A percentile compares a stretch with the other conserved stretches of the same genome.
Evolutionary conservation across 129 eudicot genomes (phyloP).

Genomic region (Tagetes patula): DNA sequence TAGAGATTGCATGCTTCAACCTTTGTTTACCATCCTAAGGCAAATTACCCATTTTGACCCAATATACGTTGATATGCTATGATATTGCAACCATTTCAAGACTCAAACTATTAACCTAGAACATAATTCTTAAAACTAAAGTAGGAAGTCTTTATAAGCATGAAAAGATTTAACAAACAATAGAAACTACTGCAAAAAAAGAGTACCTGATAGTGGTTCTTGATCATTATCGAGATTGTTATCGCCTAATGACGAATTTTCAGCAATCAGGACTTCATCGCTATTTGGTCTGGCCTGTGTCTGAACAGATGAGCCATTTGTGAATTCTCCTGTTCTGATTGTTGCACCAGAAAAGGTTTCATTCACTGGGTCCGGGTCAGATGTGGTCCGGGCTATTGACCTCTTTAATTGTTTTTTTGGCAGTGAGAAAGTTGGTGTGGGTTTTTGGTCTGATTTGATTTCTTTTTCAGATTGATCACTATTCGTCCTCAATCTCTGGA

Average conservation of each 20-base stretch:
- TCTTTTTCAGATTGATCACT: constrained; percentile 58
- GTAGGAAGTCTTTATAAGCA: not conserved
- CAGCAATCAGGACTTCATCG: constrained; percentile 51
- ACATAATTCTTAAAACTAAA: not conserved
- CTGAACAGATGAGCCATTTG: constrained; percentile 39
- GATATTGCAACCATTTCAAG: not conserved
- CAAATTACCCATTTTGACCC: constrained; percentile 1
- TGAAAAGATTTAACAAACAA: not conserved
- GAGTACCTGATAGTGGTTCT: constrained; percentile 64
- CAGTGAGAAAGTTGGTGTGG: constrained; percentile 35
- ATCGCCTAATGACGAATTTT: constrained; percentile 44
- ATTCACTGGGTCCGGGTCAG: constrained; percentile 72
- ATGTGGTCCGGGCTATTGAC: constrained; percentile 38
- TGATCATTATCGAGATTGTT: constrained; percentile 60
- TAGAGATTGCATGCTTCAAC: not conserved
- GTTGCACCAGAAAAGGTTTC: constrained; percentile 75
- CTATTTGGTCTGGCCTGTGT: constrained; percentile 44
- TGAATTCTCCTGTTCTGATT: constrained; percentile 52
- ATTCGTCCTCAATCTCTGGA: constrained; percentile 57
- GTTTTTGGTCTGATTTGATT: constrained; percentile 50
- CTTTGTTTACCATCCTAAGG: not conserved
- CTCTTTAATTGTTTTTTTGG: constrained; percentile 64
- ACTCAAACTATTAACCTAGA: not conserved
- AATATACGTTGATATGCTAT: not conserved
- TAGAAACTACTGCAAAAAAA: not conserved